phyloP scores from a whole-genome alignment of 208 protist genomes.

The Trypanosoma platydactyli region DNA sequence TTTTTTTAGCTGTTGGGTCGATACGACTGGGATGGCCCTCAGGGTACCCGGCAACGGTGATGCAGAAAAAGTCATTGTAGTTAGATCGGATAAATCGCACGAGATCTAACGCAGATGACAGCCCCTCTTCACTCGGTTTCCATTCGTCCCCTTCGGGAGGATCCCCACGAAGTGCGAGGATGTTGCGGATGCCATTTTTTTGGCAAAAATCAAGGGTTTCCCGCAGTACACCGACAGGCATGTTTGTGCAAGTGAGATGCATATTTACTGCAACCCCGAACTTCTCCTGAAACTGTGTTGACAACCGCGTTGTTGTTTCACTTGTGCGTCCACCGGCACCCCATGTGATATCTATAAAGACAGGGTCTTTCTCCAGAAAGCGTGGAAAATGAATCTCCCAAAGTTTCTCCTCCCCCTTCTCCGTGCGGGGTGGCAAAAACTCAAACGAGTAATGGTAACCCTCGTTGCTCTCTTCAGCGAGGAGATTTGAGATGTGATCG shows the following conservation, averaged over 20 bases:
- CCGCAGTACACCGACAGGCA: constrained; percentile 68
- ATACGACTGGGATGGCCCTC: constrained; percentile 88
- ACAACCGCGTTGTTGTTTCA: constrained; percentile 70
- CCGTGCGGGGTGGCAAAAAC: constrained; percentile 96
- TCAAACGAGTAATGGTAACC: constrained; percentile 79
- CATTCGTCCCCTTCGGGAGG: constrained; percentile 62
- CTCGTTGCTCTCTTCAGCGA: background rate
- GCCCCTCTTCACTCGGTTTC: constrained; percentile 60
- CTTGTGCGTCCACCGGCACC: constrained; percentile 92
- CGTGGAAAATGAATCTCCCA: constrained; percentile 73
- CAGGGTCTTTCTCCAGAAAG: constrained; percentile 79
- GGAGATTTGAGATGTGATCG: background rate
- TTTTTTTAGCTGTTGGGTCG: constrained; percentile 33
- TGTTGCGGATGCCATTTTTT: constrained; percentile 93
- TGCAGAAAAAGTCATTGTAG: constrained; percentile 96
- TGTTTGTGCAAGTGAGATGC: constrained; percentile 96
- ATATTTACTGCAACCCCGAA: constrained; percentile 68
- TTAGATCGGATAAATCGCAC: constrained; percentile 91
- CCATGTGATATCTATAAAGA: constrained; percentile 97
- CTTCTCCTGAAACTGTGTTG: constrained; percentile 90
- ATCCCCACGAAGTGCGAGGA: constrained; percentile 95
- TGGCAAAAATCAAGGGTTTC: constrained; percentile 81
- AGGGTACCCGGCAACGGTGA: constrained; percentile 92
- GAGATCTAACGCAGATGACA: constrained; percentile 93
- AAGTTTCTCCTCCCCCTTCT: constrained; percentile 81